A percentile compares a stretch with the other conserved stretches of the same genome.
phyloP scores from a whole-genome alignment of 495 filamentous ascomycete species.

The Penicillium malachiteum region DNA sequence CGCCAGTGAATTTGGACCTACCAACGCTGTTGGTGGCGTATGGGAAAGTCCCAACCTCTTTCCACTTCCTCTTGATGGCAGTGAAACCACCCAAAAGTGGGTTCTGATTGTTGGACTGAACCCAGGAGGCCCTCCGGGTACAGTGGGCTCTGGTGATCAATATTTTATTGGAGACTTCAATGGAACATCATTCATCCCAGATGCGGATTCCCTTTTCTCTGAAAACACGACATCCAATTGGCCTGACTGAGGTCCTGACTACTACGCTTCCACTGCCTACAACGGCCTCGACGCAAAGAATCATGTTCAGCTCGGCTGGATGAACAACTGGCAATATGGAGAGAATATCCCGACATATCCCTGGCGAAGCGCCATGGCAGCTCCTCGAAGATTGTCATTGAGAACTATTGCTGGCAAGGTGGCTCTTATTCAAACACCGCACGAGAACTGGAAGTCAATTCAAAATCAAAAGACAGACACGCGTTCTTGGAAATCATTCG shows the following conservation, averaged over 20 bases:
- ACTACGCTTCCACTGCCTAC: slow-evolving; percentile 56
- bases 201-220: slow-evolving; percentile 15
- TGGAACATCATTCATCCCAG: slow-evolving; percentile 32
- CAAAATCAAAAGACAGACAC: background rate
- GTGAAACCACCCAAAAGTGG: slow-evolving; percentile 39
- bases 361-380: slow-evolving; percentile 53
- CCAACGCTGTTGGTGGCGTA: slow-evolving; percentile 52
- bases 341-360: slow-evolving; percentile 32
- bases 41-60: slow-evolving; percentile 60
- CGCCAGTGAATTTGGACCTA: slow-evolving; percentile 53
- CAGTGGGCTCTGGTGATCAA: slow-evolving; percentile 39
- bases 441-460: slow-evolving; percentile 16
- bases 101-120: slow-evolving; percentile 53
- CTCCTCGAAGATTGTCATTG: slow-evolving; percentile 43
- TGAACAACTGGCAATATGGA: slow-evolving; percentile 61
- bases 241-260: slow-evolving; percentile 59
- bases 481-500: slow-evolving; percentile 10
- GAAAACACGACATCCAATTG: slow-evolving; percentile 23
- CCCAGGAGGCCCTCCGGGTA: slow-evolving; percentile 55
- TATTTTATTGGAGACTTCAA: slow-evolving; percentile 41
- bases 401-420: slow-evolving; percentile 19
- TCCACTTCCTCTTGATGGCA: slow-evolving; percentile 28
- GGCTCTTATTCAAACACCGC: slow-evolving; percentile 25
- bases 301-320: slow-evolving; percentile 53
- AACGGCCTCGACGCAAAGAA: slow-evolving; percentile 41